Base-by-base conservation (phyloP, 306 rosid species). In the Dicorynia guianensis region DNA sequence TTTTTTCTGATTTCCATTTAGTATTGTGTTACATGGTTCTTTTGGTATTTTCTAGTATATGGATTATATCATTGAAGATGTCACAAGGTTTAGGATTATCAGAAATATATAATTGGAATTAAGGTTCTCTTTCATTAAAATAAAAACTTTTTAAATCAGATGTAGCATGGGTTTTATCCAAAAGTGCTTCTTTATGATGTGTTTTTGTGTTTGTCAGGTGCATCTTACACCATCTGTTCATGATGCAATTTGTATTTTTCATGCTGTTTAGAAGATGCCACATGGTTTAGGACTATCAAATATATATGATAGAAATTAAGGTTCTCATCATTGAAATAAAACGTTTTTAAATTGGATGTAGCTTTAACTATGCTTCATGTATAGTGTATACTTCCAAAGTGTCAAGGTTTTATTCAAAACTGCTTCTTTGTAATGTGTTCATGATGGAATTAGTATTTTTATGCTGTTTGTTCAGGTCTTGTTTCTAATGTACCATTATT, bases 401-500 rank as follows among this genome's bases (percentile, higher is more conserved):
- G 54, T 49, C 65, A 84, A 61, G 46, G 17, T 72, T 68, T 18
- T 55, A 11, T 40, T 43, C 30, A 53, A 77, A 65, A 76, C 74
- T 62, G 30, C 30, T 25, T 11, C 15, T 58, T 8, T 44, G 18
- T 57, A 47, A 19, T 44, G 55, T 63, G 25, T 47, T 66, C 69
- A 15, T 70, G 62, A 17, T 46, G 25, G 34, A 7, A 15, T 14
- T 67, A 65, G 7, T 61, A 35, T 10, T 63, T 62, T 25, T 75
- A 39, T 80, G 62, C 63, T 40, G 49, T 60, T 68, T 57, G 52
- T 76, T 81, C 97, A 96, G 99, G 97, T 92, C 80, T 96, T 96
- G 43, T 96, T 96, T 88, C 76, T 96, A 60, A 86, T 96, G 91
- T 96, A 96, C 72, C 99, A 96, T 80, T 96, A 96, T 86, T 96